phyloP scores from a whole-genome alignment of 768 basidiomycete species.

The Cubamyces lactineus region DNA sequence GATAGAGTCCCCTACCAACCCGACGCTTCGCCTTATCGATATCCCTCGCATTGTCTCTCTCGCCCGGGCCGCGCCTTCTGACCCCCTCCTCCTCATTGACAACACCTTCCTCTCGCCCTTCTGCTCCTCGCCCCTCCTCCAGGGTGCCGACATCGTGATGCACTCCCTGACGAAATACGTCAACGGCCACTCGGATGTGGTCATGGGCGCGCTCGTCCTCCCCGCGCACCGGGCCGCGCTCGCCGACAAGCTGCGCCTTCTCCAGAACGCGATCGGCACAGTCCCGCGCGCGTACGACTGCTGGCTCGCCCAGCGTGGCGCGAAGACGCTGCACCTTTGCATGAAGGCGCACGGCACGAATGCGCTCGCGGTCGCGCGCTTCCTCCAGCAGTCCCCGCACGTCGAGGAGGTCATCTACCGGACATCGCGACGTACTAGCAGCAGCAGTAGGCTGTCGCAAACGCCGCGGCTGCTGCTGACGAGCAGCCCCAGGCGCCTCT shows the following conservation, averaged over 20 bases:
- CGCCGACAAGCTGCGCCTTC: slow-evolving; percentile 68
- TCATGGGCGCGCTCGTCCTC: slow-evolving; percentile 85
- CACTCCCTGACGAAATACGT: slow-evolving; percentile 91
- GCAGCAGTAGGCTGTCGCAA: too few species aligned
- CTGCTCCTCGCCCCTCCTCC: slow-evolving; percentile 85
- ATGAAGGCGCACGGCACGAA: slow-evolving; percentile 87
- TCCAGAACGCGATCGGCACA: slow-evolving; percentile 88
- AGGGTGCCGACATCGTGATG: slow-evolving; percentile 82
- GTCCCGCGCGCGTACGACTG: slow-evolving; percentile 85
- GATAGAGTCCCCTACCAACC: slow-evolving; percentile 96
- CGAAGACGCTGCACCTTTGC: slow-evolving; percentile 88
- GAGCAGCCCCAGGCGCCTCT: too few species aligned
- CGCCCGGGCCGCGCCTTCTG: slow-evolving; percentile 60
- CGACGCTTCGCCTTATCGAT: slow-evolving; percentile 85
- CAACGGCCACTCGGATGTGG: slow-evolving; percentile 92
- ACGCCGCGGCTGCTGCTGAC: too few species aligned
- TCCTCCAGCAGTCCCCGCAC: slow-evolving; percentile 53
- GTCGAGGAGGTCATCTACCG: slow-evolving; percentile 89
- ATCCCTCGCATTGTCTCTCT: slow-evolving; percentile 71
- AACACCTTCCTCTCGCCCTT: slow-evolving; percentile 95
- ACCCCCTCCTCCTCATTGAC: slow-evolving; percentile 86
- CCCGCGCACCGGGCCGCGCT: slow-evolving; percentile 55
- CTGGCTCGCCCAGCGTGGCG: slow-evolving; percentile 88
- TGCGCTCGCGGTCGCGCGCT: slow-evolving; percentile 73
- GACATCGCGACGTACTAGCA: too few species aligned